Percentiles rank a stretch among this genome's conserved stretches.
These are phyloP conservation scores for Nissolia schottii DNA, from an alignment of 306 rosid genomes.

Conservation along the genomic window DNA sequence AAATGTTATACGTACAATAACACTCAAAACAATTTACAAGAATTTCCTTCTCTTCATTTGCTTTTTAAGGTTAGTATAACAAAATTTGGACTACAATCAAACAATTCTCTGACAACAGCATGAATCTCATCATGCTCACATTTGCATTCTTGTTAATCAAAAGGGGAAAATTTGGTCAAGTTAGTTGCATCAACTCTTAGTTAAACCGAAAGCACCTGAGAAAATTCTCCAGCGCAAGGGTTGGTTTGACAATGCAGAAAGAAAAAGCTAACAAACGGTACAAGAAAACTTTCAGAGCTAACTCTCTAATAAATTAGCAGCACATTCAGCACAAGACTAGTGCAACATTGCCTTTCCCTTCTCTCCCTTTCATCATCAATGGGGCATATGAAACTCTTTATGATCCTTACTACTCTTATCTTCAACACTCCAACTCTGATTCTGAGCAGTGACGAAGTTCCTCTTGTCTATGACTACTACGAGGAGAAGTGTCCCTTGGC, in stretches of 20 bases:
- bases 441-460: slow-evolving; percentile 15
- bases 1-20: no score
- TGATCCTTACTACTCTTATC: slow-evolving; percentile 27
- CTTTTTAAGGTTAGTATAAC: no score
- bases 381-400: slow-evolving; percentile 21
- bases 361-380: slow-evolving; percentile 22
- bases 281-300: slow-evolving; percentile 17
- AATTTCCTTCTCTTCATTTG: background rate
- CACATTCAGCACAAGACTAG: background rate
- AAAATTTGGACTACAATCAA: no score
- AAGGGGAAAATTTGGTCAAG: slow-evolving; percentile 34
- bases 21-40: background rate
- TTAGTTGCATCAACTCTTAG: slow-evolving; percentile 68
- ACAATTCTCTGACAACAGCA: no score
- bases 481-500: slow-evolving; percentile 64
- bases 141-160: no score
- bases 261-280: slow-evolving; percentile 5
- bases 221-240: slow-evolving; percentile 18
- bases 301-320: background rate
- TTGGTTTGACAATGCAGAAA: slow-evolving; percentile 52
- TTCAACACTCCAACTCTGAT: slow-evolving; percentile 24
- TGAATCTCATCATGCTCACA: no score
- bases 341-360: background rate
- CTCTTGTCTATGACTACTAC: slow-evolving; percentile 63
- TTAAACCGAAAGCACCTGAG: slow-evolving; percentile 22